Evolutionary conservation across 495 filamentous ascomycete genomes (phyloP).

Genomic region (Melanomma pulvis-pyrius): DNA sequence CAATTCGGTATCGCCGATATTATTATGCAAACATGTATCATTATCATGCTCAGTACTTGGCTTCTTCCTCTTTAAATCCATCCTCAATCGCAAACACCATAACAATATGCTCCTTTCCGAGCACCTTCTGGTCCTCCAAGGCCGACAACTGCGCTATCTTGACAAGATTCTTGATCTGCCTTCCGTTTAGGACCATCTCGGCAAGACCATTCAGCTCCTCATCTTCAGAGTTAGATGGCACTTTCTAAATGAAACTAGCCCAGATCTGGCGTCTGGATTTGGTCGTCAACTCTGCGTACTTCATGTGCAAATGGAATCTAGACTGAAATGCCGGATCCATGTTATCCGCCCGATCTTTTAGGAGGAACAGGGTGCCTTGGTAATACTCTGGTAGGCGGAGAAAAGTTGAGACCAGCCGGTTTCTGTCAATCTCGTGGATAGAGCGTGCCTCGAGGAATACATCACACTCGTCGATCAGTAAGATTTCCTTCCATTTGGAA

Average conservation of each 20-base stretch:
- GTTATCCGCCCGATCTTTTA: constrained; percentile 41
- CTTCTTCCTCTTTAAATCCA: constrained; percentile 42
- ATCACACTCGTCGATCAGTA: constrained; percentile 67
- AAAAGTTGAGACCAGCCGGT: constrained; percentile 48
- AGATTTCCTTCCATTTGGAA: constrained; percentile 47
- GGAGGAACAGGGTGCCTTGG: constrained; percentile 54
- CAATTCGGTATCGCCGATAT: too few species aligned
- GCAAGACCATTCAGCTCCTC: constrained; percentile 49
- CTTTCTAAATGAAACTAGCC: constrained; percentile 44
- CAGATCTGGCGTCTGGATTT: constrained; percentile 43
- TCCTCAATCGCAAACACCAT: constrained; percentile 1
- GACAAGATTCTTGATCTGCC: constrained; percentile 67
- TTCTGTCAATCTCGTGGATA: constrained; percentile 41
- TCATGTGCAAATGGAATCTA: constrained; percentile 44
- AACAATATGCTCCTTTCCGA: constrained; percentile 3
- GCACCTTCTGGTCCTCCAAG: neutral
- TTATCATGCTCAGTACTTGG: too few species aligned
- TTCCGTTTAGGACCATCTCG: constrained; percentile 55
- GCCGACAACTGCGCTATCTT: constrained; percentile 55
- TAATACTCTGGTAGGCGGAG: constrained; percentile 58
- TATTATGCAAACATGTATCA: too few species aligned
- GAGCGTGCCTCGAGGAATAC: constrained; percentile 60
- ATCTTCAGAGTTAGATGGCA: constrained; percentile 51
- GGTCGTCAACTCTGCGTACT: constrained; percentile 41
- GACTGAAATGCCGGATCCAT: constrained; percentile 45